These are phyloP conservation scores for Trypanosoma brucei DNA, from an alignment of 208 protist species.

Conservation along the genomic window DNA sequence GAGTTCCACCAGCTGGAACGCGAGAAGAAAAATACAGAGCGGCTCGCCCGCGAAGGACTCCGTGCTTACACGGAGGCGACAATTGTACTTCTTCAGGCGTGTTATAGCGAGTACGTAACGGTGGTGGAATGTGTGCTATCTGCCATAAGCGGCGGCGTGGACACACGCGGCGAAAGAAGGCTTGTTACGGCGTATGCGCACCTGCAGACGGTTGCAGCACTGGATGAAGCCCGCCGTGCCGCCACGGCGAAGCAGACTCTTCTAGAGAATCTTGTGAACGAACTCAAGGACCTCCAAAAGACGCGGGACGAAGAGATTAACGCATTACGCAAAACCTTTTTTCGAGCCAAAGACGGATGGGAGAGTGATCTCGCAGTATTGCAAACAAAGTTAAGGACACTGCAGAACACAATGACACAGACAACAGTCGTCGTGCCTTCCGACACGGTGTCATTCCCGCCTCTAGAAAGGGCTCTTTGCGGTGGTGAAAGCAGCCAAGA, in stretches of 20 bases:
- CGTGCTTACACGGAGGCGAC: conserved; percentile 30
- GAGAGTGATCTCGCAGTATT: conserved; percentile 46
- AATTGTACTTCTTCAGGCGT: conserved; percentile 26
- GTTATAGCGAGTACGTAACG: conserved; percentile 50
- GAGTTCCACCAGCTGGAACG: conserved; percentile 31
- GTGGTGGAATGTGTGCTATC: conserved; percentile 40
- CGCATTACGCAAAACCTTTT: conserved; percentile 44
- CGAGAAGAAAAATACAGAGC: conserved; percentile 34
- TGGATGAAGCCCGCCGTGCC: conserved; percentile 48
- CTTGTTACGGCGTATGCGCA: conserved; percentile 49
- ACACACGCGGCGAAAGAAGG: conserved; percentile 6
- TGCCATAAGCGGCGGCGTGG: conserved; percentile 34
- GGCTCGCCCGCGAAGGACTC: conserved; percentile 24
- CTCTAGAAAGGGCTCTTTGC: conserved; percentile 1
- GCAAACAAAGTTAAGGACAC: conserved; percentile 42
- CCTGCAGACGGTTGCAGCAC: conserved; percentile 40
- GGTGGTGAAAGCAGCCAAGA: not conserved
- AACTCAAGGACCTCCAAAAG: conserved; percentile 36
- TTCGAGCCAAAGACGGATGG: conserved; percentile 46
- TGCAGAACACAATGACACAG: conserved; percentile 33
- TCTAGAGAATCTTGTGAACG: conserved; percentile 46
- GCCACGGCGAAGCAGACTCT: conserved; percentile 36
- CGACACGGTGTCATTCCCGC: not conserved
- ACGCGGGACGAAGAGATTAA: conserved; percentile 56
- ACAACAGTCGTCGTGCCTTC: conserved; percentile 17